These are phyloP conservation scores for Pichia sp. DNA, from an alignment of 1,139 yeast species.

Conservation along the genomic window DNA sequence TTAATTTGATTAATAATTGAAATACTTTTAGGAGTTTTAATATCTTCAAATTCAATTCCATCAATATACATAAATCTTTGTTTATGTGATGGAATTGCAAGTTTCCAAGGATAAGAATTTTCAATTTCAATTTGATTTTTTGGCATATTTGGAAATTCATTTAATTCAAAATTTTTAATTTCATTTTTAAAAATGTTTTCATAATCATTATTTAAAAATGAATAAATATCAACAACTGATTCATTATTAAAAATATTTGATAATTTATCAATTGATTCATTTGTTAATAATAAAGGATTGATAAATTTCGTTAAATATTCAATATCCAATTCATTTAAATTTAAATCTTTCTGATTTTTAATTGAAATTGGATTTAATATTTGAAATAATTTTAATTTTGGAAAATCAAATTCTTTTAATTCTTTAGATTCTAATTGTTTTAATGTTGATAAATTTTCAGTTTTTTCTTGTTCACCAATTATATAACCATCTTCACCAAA, in stretches of 20 bases:
- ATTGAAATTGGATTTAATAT: slow-evolving; percentile 22
- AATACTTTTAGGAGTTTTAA: slow-evolving; percentile 30
- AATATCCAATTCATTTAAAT: slow-evolving; percentile 35
- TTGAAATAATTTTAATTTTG: slow-evolving; percentile 44
- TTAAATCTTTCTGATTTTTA: slow-evolving; percentile 19
- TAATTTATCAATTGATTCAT: slow-evolving; percentile 38
- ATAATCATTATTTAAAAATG: slow-evolving; percentile 54
- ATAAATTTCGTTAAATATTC: slow-evolving; percentile 47
- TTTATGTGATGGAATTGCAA: slow-evolving; percentile 92
- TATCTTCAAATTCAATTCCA: slow-evolving; percentile 38
- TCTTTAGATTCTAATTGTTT: slow-evolving; percentile 76
- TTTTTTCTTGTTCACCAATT: slow-evolving; percentile 71
- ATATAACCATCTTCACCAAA: slow-evolving; percentile 80
- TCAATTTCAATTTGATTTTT: slow-evolving; percentile 46
- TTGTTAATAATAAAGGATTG: slow-evolving; percentile 48
- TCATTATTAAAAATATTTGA: slow-evolving; percentile 53
- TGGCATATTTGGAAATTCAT: slow-evolving; percentile 52
- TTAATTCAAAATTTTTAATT: slow-evolving; percentile 48
- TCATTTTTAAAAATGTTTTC: slow-evolving; percentile 41
- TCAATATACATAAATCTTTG: slow-evolving; percentile 81
- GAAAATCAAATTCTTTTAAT: slow-evolving; percentile 76
- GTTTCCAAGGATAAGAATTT: slow-evolving; percentile 66
- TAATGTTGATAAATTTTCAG: slow-evolving; percentile 71
- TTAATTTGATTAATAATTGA: slow-evolving; percentile 33
- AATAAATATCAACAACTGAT: slow-evolving; percentile 62